phyloP scores from a whole-genome alignment of 768 basidiomycete species.

The Russula olivacea region DNA sequence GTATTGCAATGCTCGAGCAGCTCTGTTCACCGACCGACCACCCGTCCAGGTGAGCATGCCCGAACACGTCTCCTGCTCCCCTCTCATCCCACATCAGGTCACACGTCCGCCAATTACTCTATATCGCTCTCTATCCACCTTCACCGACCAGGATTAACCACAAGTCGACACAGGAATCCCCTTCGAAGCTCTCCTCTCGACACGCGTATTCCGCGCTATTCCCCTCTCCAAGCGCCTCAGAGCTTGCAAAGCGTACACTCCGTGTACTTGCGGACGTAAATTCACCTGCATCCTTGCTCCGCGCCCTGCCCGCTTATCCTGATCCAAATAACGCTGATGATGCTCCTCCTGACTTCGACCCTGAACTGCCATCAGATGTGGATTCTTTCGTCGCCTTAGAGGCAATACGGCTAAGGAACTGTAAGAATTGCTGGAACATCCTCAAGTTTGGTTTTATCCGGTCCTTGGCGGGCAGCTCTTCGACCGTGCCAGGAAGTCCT shows the following conservation, averaged over 20 bases:
- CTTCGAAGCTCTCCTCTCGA: slow-evolving; percentile 21
- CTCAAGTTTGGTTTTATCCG: slow-evolving; percentile 22
- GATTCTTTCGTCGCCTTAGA: slow-evolving; percentile 23
- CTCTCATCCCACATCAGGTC: slow-evolving; percentile 9
- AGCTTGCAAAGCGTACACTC: slow-evolving; percentile 21
- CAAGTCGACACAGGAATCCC: slow-evolving; percentile 17
- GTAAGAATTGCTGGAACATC: slow-evolving; percentile 27
- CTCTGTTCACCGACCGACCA: slow-evolving; percentile 51
- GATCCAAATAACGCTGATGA: slow-evolving; percentile 6
- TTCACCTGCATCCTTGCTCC: slow-evolving; percentile 21
- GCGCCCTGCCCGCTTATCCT: slow-evolving; percentile 24
- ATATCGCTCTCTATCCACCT: slow-evolving; percentile 25
- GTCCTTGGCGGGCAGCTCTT: slow-evolving; percentile 3
- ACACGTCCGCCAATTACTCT: slow-evolving; percentile 25
- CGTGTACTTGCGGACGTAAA: slow-evolving; percentile 20
- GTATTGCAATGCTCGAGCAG: slow-evolving; percentile 55
- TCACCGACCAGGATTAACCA: slow-evolving; percentile 1
- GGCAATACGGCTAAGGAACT: slow-evolving; percentile 23
- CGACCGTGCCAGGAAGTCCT: slow-evolving; percentile 16
- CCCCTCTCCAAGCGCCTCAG: slow-evolving; percentile 14
- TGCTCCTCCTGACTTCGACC: not conserved
- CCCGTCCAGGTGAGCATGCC: slow-evolving; percentile 49
- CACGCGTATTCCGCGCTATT: slow-evolving; percentile 21
- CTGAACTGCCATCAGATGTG: slow-evolving; percentile 8
- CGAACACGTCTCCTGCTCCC: not conserved